These are phyloP conservation scores for Castanea mollissima DNA, from an alignment of 306 rosid species.

Conservation along the genomic window DNA sequence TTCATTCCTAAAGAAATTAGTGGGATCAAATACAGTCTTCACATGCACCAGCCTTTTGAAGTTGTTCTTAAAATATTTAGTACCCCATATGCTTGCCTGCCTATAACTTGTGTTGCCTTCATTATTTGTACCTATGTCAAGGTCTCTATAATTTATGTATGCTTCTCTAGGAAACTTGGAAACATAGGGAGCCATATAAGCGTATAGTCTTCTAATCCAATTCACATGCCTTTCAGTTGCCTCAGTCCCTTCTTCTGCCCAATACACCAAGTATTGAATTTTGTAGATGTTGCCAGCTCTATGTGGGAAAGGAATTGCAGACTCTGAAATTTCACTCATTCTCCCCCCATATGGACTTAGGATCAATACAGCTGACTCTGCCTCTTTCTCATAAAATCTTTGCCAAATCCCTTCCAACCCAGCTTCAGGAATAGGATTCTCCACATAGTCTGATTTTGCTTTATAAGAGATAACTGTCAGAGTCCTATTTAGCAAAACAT, in stretches of 20 bases:
- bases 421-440: conserved; percentile 12
- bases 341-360: conserved; percentile 20
- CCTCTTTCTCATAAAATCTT: conserved; percentile 1
- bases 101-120: too few relatives aligned
- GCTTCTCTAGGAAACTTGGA: not conserved
- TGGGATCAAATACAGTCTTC: too few relatives aligned
- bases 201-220: conserved; percentile 1
- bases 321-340: conserved; percentile 18
- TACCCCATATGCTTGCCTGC: too few relatives aligned
- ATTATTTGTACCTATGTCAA: too few relatives aligned
- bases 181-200: conserved; percentile 4
- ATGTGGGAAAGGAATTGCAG: conserved; percentile 19
- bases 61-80: too few relatives aligned
- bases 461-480: conserved; percentile 1
- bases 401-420: not conserved
- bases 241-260: conserved; percentile 2
- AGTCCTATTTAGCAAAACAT: conserved; percentile 28
- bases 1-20: too few relatives aligned
- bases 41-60: too few relatives aligned
- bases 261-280: conserved; percentile 7
- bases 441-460: conserved; percentile 34
- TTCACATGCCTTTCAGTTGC: not conserved
- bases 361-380: not conserved
- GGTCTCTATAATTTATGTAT: not conserved
- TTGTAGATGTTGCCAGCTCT: conserved; percentile 19